Base-by-base conservation (phyloP, 225 moss, liverwort and hornwort species). In the Anthoceros angustus region DNA sequence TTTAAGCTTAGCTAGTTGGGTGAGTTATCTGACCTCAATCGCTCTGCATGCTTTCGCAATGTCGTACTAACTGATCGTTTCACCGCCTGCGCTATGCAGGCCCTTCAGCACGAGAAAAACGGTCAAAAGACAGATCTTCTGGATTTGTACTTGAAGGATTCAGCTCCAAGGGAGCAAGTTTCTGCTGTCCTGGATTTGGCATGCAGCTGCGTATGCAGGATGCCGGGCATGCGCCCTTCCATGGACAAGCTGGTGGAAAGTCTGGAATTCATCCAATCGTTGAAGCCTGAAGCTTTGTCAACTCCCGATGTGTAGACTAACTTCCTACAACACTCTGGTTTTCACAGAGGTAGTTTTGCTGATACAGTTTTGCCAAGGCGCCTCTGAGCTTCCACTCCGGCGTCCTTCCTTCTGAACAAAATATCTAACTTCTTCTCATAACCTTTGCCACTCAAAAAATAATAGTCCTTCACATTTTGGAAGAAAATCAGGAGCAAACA, bases 1-100 rank as follows among this genome's bases (percentile, higher is more conserved):
- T 74, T 40, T 80, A 63, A 80, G 80, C 66, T 46, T 83, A 45
- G 83, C 74, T 12, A 70, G 75, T 62, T 83, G 80, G 83, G 80
- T 83, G 72, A 74, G 83, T 18, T 12, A 15, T 55, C n/a, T 39
- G 67, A 68, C 18, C 23, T 14, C 24, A 40, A n/a, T 62, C 38
- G 14, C 55, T 9, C 32, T 64, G 61, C 4, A 67, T 49, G 18
- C 69, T 67, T 67, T 20, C 55, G 16, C 42, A 49, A 76, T 68
- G 77, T 75, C 62, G 70, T 55, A 71, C 66, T 65, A 74, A 40
- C 65, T 77, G 70, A 55, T 72, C 42, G 49, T 62, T 69, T 42
- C 65, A 72, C 50, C 76, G 74, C 7, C 69, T n/a, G 72, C 80
- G 24, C 73, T 76, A 42, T 64, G 62, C 41, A 72, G 64, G 26